phyloP scores from a whole-genome alignment of 75 land plant genomes.

The Adiantum capillusveneris region DNA sequence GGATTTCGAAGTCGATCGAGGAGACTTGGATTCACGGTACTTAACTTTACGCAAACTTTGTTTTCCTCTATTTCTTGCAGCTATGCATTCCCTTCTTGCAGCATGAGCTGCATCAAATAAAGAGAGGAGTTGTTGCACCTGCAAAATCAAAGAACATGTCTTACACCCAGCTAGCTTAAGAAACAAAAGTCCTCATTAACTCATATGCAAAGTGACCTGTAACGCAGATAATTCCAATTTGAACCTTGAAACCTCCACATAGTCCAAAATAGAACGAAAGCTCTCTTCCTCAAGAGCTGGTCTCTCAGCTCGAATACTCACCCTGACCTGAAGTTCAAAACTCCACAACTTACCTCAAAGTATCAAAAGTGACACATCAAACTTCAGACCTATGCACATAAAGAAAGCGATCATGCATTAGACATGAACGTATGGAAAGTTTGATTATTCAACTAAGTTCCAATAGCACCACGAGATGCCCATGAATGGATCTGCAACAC shows the following conservation, averaged over 20 bases:
- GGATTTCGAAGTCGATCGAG: background rate
- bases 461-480: too few species aligned
- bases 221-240: background rate
- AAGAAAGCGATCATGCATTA: too few species aligned
- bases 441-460: too few species aligned
- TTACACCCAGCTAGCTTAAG: background rate
- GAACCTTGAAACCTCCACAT: background rate
- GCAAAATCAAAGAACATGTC: background rate
- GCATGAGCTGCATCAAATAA: conserved; percentile 1
- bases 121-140: background rate
- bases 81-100: background rate
- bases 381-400: too few species aligned
- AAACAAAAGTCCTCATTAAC: background rate
- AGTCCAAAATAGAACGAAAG: background rate
- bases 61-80: background rate
- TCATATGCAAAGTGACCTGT: background rate
- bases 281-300: background rate
- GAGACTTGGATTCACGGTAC: background rate
- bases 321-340: background rate
- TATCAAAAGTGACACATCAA: too few species aligned
- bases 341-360: background rate
- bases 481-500: too few species aligned
- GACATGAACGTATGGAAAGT: too few species aligned
- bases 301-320: background rate
- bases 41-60: background rate